Base-by-base conservation (phyloP, 495 filamentous ascomycete species). In the Penicillium canescens region DNA sequence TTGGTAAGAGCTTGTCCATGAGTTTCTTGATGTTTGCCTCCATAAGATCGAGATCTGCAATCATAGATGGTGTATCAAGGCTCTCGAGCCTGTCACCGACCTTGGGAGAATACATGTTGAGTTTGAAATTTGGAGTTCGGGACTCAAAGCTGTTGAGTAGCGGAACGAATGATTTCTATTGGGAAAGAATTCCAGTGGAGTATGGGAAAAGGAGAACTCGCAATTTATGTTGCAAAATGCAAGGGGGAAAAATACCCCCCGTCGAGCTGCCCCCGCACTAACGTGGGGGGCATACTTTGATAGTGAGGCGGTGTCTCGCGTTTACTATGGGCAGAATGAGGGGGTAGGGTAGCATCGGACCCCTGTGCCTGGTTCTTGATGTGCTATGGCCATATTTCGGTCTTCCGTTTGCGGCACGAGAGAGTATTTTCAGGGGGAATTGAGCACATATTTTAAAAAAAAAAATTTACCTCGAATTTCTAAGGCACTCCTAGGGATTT, bases 41-140 rank as follows among this genome's bases (percentile, higher is more conserved):
- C 16, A 82, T 71, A n/a, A 82, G 80, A 47, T 81, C 73, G 0
- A 77, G 61, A 12, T 79, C 71, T 7, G 86, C 75, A 9, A 78
- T 76, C 53, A 70, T 70, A 18, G 69, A 73, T 1, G 78, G 75
- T 0, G 78, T 68, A 57, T 74, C 68, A 33, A 76, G 65, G 31
- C 53, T 49, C 4, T 60, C 62, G 36, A 68, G 16, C 6, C 35
- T 52, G 42, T 66, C 63, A 39, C 65, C 65, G 45, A 68, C 54
- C 51, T 61, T 61, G 5, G 65, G 63, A 21, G 51, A 37, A 31
- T 61, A 58, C 57, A 68, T 62, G 14, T 45, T 59, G 43, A 23
- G 16, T 23, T 33, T 0, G n/a, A 23, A 42, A n/a, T 18, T n/a
- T 23, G 5, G 16, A 12, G 12, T 21, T 16, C 3, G 24, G 7